Evolutionary conservation across 768 basidiomycete species (phyloP), one percentile per base, ranked within the genome.

Genomic region (Gloeopeniophorella convolvens): DNA sequence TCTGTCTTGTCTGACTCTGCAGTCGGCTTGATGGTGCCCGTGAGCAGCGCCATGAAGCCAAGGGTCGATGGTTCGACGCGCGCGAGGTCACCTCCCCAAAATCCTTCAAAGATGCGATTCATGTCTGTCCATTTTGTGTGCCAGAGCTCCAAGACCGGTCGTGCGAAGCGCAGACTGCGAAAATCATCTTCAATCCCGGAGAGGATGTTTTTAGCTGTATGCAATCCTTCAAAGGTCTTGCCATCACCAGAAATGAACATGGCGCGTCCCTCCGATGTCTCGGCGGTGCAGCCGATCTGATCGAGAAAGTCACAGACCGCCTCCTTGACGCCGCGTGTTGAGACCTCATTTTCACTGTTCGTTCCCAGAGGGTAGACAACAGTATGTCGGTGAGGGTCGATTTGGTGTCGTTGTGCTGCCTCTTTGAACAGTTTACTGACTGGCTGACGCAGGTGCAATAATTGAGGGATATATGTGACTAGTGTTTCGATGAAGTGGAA

Each of bases 41-140:
- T 42, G 3, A 23, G 33, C 5, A 32, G 51, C 3, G 60, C 59
- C 5, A 61, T 41, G 37, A 36, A 35, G 1, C 48, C 57, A 3
- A 62, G 48, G 2, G 54, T 43, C 5, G 57, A 58, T 10, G 57
- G 59, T 39, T 62, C 60, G 12, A 20, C 10, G 12, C 8, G 26
- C 15, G 18, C 30, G 31, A 50, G 30, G 9, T 45, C 50, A 9
- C 50, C 44, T 8, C 63, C 65, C 60, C 59, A 64, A 34, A 64
- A 58, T 0, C 45, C 42, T 12, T 54, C 46, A 12, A 60, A 42
- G 9, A 61, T 49, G 0, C 59, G 57, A 42, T 63, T 59, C 4
- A 65, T 42, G 40, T 66, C 65, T 4, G 66, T 66, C 67, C 65
- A 68, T 49, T 63, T 60, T 1, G 65, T 63, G 39, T 68, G 67